Base-by-base conservation (phyloP, 176 grass and related monocot genomes). In the Pharus latifolius region DNA sequence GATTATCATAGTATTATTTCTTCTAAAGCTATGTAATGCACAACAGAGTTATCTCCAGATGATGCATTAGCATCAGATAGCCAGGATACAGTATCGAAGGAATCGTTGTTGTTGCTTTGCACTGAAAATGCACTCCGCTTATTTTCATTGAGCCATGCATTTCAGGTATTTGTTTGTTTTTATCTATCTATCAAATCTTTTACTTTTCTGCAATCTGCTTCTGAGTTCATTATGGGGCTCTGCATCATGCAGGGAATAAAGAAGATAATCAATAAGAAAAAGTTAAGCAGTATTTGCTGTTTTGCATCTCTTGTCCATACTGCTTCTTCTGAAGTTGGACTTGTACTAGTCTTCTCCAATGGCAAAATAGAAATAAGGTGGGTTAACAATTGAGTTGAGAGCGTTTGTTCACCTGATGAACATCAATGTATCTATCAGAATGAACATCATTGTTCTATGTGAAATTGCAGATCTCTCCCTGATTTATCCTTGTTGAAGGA, bases 291-390 rank as follows among this genome's bases (percentile, higher is more conserved):
- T 7, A 81, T 31, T 37, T 91, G 89, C 44, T 90, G 75, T 77
- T 93, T 85, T 50, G 90, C 89, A 56, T 90, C 89, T 63, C 65
- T 98, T 72, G 73, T 98, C 60, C 60, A 65, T 73, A 68, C 78
- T 17, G 59, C 66, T 63, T 98, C 78, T 75, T 63, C 80, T 70
- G 85, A 77, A 65, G 68, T 88, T 72, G 95, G 95, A 66, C 67
- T 98, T 55, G 23, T 83, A 31, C 87, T 98, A 60, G 57, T 98
- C 27, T 98, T 81, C 62, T 74, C 71, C 46, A 69, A 80, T 75
- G 95, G 89, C 43, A 90, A 91, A 74, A 80, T 88, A 74, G 95
- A 98, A 71, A 88, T 85, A 86, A 90, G 95, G 95, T 98, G 30
- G 74, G 54, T 12, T 29, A 68, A 31, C 17, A 14, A 14, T 61